Evolutionary conservation across 73 alveolate species (phyloP).

Genomic region (Symbiodinium pilosum): DNA sequence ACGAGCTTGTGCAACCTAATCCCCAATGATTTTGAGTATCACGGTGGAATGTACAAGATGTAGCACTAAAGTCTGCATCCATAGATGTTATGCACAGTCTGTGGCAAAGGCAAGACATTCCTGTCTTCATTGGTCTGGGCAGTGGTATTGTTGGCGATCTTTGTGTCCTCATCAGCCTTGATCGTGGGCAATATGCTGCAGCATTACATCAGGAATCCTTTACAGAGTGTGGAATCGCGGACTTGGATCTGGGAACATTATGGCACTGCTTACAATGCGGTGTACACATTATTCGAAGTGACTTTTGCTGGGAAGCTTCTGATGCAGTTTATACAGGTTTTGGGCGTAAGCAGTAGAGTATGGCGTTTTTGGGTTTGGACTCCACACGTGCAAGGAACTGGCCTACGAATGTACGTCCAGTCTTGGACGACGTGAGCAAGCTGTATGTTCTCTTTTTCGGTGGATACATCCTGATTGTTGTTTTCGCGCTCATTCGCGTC

Average conservation of each 20-base stretch:
- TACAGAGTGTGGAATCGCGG: background rate
- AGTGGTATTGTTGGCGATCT: background rate
- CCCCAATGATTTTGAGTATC: too few relatives aligned
- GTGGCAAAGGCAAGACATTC: background rate
- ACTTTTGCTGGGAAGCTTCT: background rate
- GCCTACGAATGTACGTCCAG: background rate
- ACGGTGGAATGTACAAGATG: too few relatives aligned
- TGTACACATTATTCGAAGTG: background rate
- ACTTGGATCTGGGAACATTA: background rate
- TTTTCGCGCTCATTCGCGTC: background rate
- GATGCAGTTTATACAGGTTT: too few relatives aligned
- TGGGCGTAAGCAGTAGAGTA: background rate
- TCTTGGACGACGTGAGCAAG: background rate
- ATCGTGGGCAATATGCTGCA: background rate
- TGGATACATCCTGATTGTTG: background rate
- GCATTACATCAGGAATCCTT: background rate
- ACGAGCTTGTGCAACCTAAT: too few relatives aligned
- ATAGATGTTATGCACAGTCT: too few relatives aligned
- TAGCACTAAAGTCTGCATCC: too few relatives aligned
- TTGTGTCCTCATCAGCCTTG: background rate
- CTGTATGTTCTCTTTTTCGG: background rate
- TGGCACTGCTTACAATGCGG: background rate
- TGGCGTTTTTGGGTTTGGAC: background rate
- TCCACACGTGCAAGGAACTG: background rate
- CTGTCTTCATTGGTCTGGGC: background rate